A percentile compares a stretch with the other conserved stretches of the same genome.
Conservation (phyloP, 75 land plant genomes). For the Adiantum capillusveneris region DNA sequence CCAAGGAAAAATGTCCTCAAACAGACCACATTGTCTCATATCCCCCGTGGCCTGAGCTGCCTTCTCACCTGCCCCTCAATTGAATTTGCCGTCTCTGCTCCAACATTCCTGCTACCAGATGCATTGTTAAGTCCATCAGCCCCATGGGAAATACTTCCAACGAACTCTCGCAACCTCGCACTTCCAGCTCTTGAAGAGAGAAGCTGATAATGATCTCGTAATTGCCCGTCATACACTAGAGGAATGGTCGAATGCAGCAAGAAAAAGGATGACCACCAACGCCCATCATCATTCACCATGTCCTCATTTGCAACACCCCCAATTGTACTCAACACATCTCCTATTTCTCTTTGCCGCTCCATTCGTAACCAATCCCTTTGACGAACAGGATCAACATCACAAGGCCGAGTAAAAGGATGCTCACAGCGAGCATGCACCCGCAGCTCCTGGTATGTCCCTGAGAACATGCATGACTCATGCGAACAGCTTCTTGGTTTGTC, state of each 20-base stretch:
- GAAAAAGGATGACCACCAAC: constrained; percentile 56
- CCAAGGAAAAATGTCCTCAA: too few species aligned
- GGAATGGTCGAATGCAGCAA: constrained; percentile 38
- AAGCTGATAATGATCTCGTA: too few species aligned
- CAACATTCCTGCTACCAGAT: too few species aligned
- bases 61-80: too few species aligned
- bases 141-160: too few species aligned
- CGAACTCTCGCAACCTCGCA: too few species aligned
- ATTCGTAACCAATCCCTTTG: constrained; percentile 62
- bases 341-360: constrained; percentile 51
- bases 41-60: too few species aligned
- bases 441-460: constrained; percentile 56
- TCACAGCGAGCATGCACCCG: constrained; percentile 60
- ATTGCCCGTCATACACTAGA: too few species aligned
- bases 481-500: constrained; percentile 55
- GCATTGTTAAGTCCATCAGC: too few species aligned
- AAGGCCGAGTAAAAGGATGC: constrained; percentile 61
- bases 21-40: too few species aligned
- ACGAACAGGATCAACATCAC: constrained; percentile 61
- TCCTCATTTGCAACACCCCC: constrained; percentile 21
- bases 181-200: too few species aligned
- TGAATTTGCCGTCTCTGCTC: too few species aligned
- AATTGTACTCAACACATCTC: constrained; percentile 66
- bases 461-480: constrained; percentile 53
- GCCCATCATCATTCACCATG: constrained; percentile 20